Conservation (phyloP, 495 filamentous ascomycete genomes). For the Lindgomyces ingoldianus region DNA sequence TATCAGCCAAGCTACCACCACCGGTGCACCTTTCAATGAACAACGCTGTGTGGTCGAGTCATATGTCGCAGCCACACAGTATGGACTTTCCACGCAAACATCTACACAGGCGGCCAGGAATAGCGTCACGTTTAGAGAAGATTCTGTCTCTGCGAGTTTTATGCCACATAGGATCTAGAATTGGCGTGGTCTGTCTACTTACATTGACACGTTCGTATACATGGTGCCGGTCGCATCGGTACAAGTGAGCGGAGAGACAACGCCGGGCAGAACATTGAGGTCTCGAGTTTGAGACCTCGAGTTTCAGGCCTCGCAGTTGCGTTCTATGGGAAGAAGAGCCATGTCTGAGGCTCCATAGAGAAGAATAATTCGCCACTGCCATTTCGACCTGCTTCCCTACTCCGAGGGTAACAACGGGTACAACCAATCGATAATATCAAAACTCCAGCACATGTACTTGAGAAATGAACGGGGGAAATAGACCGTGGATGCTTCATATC, state of each 20-base stretch:
- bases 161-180: constrained; percentile 9
- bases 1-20: background rate
- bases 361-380: background rate
- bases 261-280: constrained; percentile 1
- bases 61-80: constrained; percentile 11
- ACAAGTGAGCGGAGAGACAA: constrained; percentile 14
- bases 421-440: background rate
- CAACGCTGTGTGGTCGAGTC: constrained; percentile 1
- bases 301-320: constrained; percentile 3
- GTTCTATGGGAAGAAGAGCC: background rate
- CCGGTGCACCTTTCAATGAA: constrained; percentile 6
- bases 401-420: background rate
- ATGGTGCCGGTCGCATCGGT: constrained; percentile 15
- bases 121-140: background rate
- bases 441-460: background rate
- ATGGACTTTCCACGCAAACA: background rate
- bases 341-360: background rate
- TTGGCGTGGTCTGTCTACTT: too few relatives aligned
- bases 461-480: background rate
- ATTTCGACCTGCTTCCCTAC: background rate
- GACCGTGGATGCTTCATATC: background rate
- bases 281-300: background rate
- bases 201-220: background rate
- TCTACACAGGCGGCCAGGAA: constrained; percentile 3
- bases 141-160: constrained; percentile 1